Percentiles rank a stretch among this genome's conserved stretches.
Evolutionary conservation across 2,329 filamentous ascomycete genomes (phyloP).

Genomic region (Raffaelea ambrosiae): DNA sequence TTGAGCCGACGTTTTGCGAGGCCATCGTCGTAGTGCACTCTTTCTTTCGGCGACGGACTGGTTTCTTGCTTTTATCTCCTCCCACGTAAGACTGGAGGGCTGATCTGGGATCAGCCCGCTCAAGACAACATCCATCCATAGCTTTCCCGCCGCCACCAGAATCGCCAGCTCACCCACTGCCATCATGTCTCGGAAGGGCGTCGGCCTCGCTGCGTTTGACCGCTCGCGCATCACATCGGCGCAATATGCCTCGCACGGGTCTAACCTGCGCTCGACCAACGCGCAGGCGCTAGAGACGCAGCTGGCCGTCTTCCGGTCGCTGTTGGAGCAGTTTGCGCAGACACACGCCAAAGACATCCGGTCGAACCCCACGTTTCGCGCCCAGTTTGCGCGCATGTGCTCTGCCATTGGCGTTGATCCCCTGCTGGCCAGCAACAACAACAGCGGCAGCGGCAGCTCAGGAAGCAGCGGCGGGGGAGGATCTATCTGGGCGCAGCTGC

Average conservation of each 20-base stretch:
- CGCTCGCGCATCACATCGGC: constrained; percentile 76
- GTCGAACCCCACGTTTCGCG: constrained; percentile 87
- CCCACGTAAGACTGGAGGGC: not conserved
- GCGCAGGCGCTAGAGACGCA: constrained; percentile 83
- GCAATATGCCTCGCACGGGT: constrained; percentile 86
- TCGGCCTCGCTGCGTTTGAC: constrained; percentile 85
- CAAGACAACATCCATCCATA: too few species aligned
- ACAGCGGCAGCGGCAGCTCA: constrained; percentile 34
- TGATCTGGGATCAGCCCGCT: not conserved
- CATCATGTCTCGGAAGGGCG: constrained; percentile 65
- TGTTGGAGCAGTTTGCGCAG: constrained; percentile 89
- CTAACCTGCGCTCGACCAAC: constrained; percentile 74
- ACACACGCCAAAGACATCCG: constrained; percentile 95
- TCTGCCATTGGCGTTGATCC: constrained; percentile 94
- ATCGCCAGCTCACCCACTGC: not conserved
- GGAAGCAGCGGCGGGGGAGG: constrained; percentile 35
- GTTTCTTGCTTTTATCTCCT: too few species aligned
- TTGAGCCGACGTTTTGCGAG: too few species aligned
- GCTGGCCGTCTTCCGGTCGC: constrained; percentile 88
- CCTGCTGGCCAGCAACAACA: constrained; percentile 62
- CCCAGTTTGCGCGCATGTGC: constrained; percentile 98
- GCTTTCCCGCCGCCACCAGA: too few species aligned
- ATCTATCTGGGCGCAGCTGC: constrained; percentile 89
- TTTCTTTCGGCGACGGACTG: too few species aligned
- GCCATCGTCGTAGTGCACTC: too few species aligned